Base-by-base conservation (phyloP, 345 rosid species). In the Pistacia atlantica region DNA sequence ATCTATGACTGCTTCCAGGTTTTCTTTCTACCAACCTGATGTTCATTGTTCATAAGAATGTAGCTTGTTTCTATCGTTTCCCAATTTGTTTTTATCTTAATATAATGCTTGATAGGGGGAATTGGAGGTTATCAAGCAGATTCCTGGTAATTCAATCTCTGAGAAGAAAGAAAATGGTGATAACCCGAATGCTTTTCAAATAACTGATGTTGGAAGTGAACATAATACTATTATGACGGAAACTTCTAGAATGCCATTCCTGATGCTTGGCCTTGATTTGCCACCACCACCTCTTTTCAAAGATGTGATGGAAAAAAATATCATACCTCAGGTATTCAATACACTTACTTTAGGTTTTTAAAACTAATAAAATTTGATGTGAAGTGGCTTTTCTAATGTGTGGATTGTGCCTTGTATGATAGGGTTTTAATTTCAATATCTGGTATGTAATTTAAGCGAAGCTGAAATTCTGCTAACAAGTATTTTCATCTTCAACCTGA, bases 251-350 rank as follows among this genome's bases (percentile, higher is more conserved):
- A 96, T 92, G 98, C 90, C 97, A 35, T 96, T 88, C 84, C 83
- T 94, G 84, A 94, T 94, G 99, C 97, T 96, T 82, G 98, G 98
- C 35, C 83, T 96, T 76, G 99, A 96, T 87, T 87, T 96, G 86
- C 99, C 99, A 10, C 98, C 98, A 22, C 97, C 97, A 5, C 99
- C 98, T 52, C 93, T 96, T 73, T 96, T 96, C 85, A 86, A 91
- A 87, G 99, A 96, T 72, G 97, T 94, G 78, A 92, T 96, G 99
- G 99, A 96, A 86, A 96, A 96, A 83, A 96, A 94, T 82, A 96
- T 96, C 6, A 96, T 96, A 75, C 99, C 98, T 5, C 99, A 96
- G 97, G 99, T 92, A 86, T 4, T 54, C n/a, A 42, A 12, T 82
- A 25, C 18, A 38, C 8, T 61, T 14, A 37, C 18, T 66, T 66